These are phyloP conservation scores for Cucumis cinereus DNA, from an alignment of 306 rosid genomes.

Conservation along the genomic window DNA sequence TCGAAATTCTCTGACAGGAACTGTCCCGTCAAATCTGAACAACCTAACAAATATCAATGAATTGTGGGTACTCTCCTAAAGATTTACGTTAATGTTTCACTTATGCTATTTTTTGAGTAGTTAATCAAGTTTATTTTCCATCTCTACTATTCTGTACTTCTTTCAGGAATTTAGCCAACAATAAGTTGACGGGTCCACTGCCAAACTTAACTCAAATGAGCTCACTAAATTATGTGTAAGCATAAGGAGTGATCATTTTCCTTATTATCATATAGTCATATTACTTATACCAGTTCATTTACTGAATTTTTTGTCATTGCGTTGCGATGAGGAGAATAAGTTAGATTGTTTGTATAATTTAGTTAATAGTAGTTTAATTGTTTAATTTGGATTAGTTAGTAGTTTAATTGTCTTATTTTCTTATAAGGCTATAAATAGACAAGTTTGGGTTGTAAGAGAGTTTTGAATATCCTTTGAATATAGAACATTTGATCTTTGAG, in stretches of 20 bases:
- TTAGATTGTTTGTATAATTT: too few relatives aligned
- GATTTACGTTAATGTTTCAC: background rate
- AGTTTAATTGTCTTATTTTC: too few relatives aligned
- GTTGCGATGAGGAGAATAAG: background rate
- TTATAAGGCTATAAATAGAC: too few relatives aligned
- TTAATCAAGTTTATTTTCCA: background rate
- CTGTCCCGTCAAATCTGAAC: constrained; percentile 54
- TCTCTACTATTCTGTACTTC: constrained; percentile 9
- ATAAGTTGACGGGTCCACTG: constrained; percentile 45
- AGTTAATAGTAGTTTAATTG: too few relatives aligned
- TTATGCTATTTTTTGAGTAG: background rate
- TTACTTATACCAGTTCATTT: background rate
- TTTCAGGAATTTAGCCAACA: constrained; percentile 65
- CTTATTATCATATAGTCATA: background rate
- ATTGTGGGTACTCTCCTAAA: constrained; percentile 43
- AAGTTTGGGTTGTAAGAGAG: too few relatives aligned
- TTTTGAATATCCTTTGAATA: too few relatives aligned
- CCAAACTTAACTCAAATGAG: constrained; percentile 62
- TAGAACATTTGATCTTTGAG: too few relatives aligned
- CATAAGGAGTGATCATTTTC: constrained; percentile 7
- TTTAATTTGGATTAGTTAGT: too few relatives aligned
- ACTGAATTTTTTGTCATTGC: background rate
- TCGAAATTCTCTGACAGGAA: constrained; percentile 58
- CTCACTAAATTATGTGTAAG: constrained; percentile 71
- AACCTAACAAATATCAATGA: constrained; percentile 52